Base-by-base conservation (phyloP, 2,329 filamentous ascomycete genomes). In the Paraconiothyrium sp. region DNA sequence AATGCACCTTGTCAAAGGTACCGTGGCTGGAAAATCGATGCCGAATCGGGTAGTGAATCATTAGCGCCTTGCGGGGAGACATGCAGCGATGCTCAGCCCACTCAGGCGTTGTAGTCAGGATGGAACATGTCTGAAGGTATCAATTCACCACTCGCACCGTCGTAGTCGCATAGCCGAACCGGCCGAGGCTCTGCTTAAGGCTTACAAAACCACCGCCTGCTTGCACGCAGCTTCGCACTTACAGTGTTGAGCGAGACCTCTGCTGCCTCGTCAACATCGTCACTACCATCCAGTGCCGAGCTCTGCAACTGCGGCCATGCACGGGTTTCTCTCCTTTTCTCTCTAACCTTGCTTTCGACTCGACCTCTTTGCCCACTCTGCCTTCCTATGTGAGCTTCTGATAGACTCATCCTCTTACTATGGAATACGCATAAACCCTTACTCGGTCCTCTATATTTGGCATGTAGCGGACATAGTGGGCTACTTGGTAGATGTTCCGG, bases 401-500 rank as follows among this genome's bases (percentile, higher is more conserved):
- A 27, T 22, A 27, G 37, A 27, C 24, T 58, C 34, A 11, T 32
- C 32, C 34, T 68, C 51, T 71, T 60, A 22, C 78, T 78, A 72
- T 84, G 82, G 70, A 76, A 82, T 37, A 79, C 74, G 61, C 81
- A 84, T 43, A 80, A 67, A 3, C 77, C 80, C 20, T 62, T 74
- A 7, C 76, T 78, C 9, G 74, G 72, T 10, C 78, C 76, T 11
- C 63, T 63, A 61, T 83, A 80, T 59, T 76, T 79, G 13, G 71
- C 66, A 65, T 77, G 75, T 16, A 80, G 69, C 7, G 82, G 82
- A 68, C 82, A 84, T 2, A 83, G 61, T 8, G 80, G 80, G 57
- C 78, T 81, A 6, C 59, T 76, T 1, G 79, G 79, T 7, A 83
- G 61, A 66, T 84, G 82, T 64, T 84, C 82, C 2, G 82, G 81